Evolutionary conservation across 23 red algal genomes (phyloP), one percentile per base, ranked within the genome.

Genomic region (Gracilaria caudata): DNA sequence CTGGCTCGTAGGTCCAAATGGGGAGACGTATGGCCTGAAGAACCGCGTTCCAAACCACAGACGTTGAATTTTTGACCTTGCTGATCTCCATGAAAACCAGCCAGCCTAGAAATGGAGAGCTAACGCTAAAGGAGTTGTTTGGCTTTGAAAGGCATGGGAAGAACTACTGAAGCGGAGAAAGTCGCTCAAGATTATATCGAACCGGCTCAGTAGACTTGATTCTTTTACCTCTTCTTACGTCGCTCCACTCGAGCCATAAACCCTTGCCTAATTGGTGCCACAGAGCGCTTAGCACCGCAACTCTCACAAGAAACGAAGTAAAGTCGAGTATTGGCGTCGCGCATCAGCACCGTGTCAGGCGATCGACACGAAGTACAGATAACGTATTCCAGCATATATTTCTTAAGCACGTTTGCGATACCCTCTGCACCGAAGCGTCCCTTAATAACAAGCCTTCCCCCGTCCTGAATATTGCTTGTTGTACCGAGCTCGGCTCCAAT

Each of bases 271-370:
- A 99, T 99, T 0, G 89, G 84, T 11, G 97, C 79, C 54, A 99
- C 97, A 74, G 97, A 99, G 33, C 97, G 90, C 33, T 86, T 83
- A 11, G 97, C 93, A 24, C 97, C 97, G 68, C 97, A 99, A 78
- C 93, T 95, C 75, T 99, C 92, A 77, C 97, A 99, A 32, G 91
- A 92, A 58, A 99, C 64, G 56, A 99, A 99, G 63, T 99, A 99
- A 57, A 99, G 64, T 28, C 97, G 93, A 28, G 97, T 94, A 78
- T 96, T 95, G 54, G 97, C 97, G 40, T 99, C 97, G 39, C 97
- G 73, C 93, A 99, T 99, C 20, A 99, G 78, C 46, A 93, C 94
- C 7, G 97, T 96, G 58, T 99, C 88, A 55, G 97, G 93, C 25
- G 90, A 94, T 58, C 64, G 77, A 84, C 97, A 99, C 29, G 85